phyloP scores from a whole-genome alignment of 208 protist genomes.

The Trypanosoma caninum region DNA sequence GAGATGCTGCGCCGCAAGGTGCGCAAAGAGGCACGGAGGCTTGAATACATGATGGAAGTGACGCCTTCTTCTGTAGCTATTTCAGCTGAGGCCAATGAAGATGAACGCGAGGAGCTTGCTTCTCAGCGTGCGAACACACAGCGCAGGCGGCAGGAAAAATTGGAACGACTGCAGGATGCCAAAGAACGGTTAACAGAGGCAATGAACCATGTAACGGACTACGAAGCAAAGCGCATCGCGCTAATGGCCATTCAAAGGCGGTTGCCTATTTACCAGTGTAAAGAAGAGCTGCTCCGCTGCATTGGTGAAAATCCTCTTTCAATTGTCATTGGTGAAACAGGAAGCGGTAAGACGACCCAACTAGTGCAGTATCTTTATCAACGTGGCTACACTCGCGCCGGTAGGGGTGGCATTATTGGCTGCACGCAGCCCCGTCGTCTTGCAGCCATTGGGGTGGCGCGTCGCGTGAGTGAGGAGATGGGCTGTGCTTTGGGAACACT shows the following conservation, averaged over 20 bases:
- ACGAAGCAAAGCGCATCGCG: conserved; percentile 26
- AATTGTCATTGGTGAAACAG: conserved; percentile 88
- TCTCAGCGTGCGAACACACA: conserved; percentile 18
- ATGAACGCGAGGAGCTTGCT: neutral
- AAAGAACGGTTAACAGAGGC: conserved; percentile 17
- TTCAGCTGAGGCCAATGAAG: conserved; percentile 1
- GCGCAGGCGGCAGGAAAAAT: conserved; percentile 15
- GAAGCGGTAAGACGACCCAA: conserved; percentile 92
- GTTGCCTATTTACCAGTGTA: conserved; percentile 70
- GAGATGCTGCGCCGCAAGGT: conserved; percentile 24
- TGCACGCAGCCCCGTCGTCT: conserved; percentile 97
- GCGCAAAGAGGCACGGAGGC: conserved; percentile 1
- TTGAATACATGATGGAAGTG: neutral
- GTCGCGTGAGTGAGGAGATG: conserved; percentile 93
- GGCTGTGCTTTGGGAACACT: conserved; percentile 68
- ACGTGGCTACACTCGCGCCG: conserved; percentile 59
- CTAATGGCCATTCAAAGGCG: conserved; percentile 35
- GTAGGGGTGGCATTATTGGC: conserved; percentile 40
- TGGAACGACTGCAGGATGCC: conserved; percentile 19
- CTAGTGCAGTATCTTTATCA: conserved; percentile 88
- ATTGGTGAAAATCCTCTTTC: conserved; percentile 79
- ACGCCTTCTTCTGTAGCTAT: neutral
- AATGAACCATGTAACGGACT: conserved; percentile 15
- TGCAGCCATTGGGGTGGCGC: conserved; percentile 92
- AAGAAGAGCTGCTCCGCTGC: conserved; percentile 66